phyloP scores from a whole-genome alignment of 257 asterid species.

The Mitragyna speciosa region DNA sequence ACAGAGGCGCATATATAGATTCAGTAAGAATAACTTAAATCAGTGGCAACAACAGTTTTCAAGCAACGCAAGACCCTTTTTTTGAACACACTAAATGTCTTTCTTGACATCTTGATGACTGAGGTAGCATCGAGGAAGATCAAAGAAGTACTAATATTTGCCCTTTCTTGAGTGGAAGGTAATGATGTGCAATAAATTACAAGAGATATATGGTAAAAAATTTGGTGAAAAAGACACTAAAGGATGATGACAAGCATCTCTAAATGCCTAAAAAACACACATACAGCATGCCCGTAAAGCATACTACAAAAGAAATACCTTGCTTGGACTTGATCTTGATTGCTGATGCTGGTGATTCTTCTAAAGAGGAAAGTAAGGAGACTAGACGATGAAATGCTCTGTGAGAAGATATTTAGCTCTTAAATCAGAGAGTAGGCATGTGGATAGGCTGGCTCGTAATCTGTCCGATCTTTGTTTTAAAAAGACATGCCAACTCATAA shows the following conservation, averaged over 20 bases:
- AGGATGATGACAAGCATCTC: background rate
- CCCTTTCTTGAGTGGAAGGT: background rate
- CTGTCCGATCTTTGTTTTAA: conserved; percentile 26
- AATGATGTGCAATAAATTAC: background rate
- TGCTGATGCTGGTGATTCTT: background rate
- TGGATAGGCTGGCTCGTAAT: conserved; percentile 62
- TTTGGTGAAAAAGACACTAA: background rate
- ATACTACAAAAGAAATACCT: background rate
- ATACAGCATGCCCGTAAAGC: background rate
- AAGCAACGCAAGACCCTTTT: background rate
- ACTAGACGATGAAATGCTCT: background rate
- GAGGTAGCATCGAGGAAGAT: background rate
- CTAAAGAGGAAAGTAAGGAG: conserved; percentile 22
- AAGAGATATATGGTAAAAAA: background rate
- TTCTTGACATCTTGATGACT: background rate
- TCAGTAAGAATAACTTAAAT: background rate
- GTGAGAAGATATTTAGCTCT: conserved; percentile 6
- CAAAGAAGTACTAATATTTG: background rate
- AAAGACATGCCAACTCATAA: conserved; percentile 47
- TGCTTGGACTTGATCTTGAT: background rate
- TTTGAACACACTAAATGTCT: background rate
- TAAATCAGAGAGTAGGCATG: conserved; percentile 32
- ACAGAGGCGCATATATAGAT: background rate
- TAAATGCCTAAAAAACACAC: background rate
- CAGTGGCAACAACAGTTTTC: background rate